phyloP scores from a whole-genome alignment of 805 yeast species.

The Metschnikowia gruessii region DNA sequence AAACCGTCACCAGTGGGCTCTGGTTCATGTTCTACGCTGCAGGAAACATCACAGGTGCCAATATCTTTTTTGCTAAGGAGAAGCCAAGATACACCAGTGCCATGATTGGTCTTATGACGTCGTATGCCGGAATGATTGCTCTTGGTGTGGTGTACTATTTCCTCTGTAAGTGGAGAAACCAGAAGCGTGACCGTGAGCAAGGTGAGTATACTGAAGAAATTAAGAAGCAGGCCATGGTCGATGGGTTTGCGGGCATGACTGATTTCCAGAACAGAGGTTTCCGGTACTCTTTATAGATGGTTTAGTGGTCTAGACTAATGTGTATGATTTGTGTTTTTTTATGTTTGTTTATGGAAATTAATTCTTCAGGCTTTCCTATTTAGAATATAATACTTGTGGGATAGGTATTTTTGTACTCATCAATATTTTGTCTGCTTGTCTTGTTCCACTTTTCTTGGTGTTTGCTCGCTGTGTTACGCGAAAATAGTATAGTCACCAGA shows the following conservation, averaged over 20 bases:
- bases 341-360: no score
- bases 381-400: no score
- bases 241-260: conserved; percentile 17
- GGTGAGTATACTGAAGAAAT: conserved; percentile 19
- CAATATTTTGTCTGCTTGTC: no score
- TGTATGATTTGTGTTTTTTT: no score
- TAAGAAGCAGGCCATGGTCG: conserved; percentile 8
- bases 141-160: conserved; percentile 9
- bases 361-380: no score
- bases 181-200: conserved; percentile 5
- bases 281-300: neutral
- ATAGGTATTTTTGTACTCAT: no score
- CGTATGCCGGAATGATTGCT: conserved; percentile 37
- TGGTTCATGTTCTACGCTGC: conserved; percentile 60
- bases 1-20: conserved; percentile 55
- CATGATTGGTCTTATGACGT: conserved; percentile 51
- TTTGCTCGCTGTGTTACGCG: no score
- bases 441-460: no score
- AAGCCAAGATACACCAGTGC: conserved; percentile 59
- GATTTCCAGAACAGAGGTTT: conserved; percentile 11
- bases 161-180: conserved; percentile 8
- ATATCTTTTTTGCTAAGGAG: conserved; percentile 53
- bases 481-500: no score
- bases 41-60: conserved; percentile 67
- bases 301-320: no score